Evolutionary conservation across 2,329 filamentous ascomycete genomes (phyloP).

Genomic region (Coniosporium tulheliwenetii): DNA sequence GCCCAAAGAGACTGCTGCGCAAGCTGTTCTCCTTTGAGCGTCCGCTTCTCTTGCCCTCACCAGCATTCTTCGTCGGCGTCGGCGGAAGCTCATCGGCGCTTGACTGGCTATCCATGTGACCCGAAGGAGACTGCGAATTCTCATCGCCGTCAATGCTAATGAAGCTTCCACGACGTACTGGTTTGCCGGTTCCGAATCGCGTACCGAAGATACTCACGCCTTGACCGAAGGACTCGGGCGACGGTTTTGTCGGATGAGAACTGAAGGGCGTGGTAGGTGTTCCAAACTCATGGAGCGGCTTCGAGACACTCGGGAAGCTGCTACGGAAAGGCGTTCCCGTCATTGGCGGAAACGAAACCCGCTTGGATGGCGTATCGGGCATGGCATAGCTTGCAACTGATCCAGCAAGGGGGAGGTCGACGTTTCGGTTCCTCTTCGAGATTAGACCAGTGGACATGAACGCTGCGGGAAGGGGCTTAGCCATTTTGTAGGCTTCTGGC

Average conservation of each 20-base stretch:
- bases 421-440: conserved; percentile 75
- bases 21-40: conserved; percentile 35
- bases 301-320: conserved; percentile 33
- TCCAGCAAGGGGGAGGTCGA: conserved; percentile 43
- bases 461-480: conserved; percentile 62
- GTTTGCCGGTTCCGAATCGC: conserved; percentile 29
- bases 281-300: conserved; percentile 58
- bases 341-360: conserved; percentile 56
- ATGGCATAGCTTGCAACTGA: conserved; percentile 47
- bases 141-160: conserved; percentile 72
- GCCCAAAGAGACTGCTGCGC: conserved; percentile 32
- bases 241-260: conserved; percentile 42
- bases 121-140: conserved; percentile 40
- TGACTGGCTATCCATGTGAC: conserved; percentile 37
- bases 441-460: conserved; percentile 92
- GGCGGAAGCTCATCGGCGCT: conserved; percentile 68
- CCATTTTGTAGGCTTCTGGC: conserved; percentile 59
- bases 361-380: conserved; percentile 94
- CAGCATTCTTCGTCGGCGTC: conserved; percentile 69
- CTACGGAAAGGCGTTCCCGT: conserved; percentile 28
- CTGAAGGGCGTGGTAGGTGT: conserved; percentile 73
- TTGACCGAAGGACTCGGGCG: conserved; percentile 52
- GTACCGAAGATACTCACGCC: conserved; percentile 48
- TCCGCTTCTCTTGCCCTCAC: conserved; percentile 21
- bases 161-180: conserved; percentile 51